Evolutionary conservation across 2,329 filamentous ascomycete species (phyloP), one percentile per base, ranked within the genome.

Genomic region (Neopestalotiopsis sp.): DNA sequence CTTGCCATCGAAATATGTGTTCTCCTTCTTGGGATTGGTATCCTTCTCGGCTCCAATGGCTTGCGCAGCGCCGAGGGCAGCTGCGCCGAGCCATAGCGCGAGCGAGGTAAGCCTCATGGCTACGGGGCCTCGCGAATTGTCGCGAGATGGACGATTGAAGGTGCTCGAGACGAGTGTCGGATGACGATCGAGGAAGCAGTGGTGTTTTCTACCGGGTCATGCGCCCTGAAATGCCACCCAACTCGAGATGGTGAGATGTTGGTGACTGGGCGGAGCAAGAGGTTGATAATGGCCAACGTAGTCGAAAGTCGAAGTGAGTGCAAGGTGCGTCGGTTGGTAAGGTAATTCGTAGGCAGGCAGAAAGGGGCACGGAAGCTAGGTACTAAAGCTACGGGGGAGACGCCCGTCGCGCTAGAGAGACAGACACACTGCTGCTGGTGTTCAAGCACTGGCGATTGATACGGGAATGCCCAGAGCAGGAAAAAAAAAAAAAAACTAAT

Each of bases 1-100:
- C 74, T 91, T 84, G 71, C 85, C 88, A 76, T 94, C 91, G 82
- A 94, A 94, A 56, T 82, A 83, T 38, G 90, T 92, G 70, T 79
- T 79, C 71, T 84, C 80, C 40, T 74, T 76, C 64, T 77, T 76
- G 42, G 74, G 75, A 67, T 81, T 80, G 10, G 82, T 79, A 49
- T 81, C 82, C 10, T 78, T 79, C 61, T 84, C 79, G 56, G 80
- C 78, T 61, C 73, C 76, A 69, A 75, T 72, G 68, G 73, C 74
- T 72, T 78, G 77, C 49, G 82, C 81, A 62, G 79, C 76, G 65
- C 82, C 82, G 61, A 84, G 73, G 63, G 80, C 78, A 66, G 81
- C 79, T 42, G 81, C 81, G 78, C 85, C 81, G 69, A 89, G 79
- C 65, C 89, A 76, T 73, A 87, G 78, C 70, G 86, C 77, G 67